Evolutionary conservation across 352 stramenopile species (phyloP), one percentile per base, ranked within the genome.

Genomic region (Blastocystis sp.): DNA sequence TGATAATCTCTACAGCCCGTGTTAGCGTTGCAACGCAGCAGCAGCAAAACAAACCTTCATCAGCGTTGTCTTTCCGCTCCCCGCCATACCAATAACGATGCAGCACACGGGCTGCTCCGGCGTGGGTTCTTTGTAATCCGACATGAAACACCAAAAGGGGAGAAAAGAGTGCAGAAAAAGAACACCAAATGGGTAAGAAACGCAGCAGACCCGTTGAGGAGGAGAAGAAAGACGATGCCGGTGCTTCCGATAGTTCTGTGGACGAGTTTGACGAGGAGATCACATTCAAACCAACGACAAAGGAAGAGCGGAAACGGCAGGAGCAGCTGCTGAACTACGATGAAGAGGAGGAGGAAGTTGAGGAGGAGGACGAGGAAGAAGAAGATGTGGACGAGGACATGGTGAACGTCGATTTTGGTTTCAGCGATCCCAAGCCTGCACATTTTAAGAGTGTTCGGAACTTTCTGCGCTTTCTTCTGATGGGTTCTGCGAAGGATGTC

Each of bases 71-170:
- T 98, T 98, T 65, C 96, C 95, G 68, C 92, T 96, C 21, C 96
- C 95, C 34, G 96, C 96, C 96, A 98, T 98, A 60, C 96, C 96
- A 52, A 98, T 96, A 6, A 98, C 92, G 65, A 95, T 91, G 10
- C 93, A 90, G 90, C 90, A 92, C 70, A 92, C 90, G 17, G 92
- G 71, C 71, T 40, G 10, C 43, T 81, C 60, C 9, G 28, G 54
- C 7, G 54, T 81, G 14, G 71, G 54, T 74, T 81, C 60, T 21
- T 81, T 81, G 43, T 54, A 54, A 4, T 76, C 65, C 11, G 10
- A n/a, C 65, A 76, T 76, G 7, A 11, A 34, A 34, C 28, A 57
- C 10, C 10, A 76, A 76, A 76, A 21, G 38, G 7, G 10, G 6
- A 42, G 21, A 43, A 38, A 43, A 69, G 9, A 24, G 34, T 69